Evolutionary conservation across 2,329 filamentous ascomycete genomes (phyloP), one percentile per base, ranked within the genome.

Genomic region (Hymenoscyphus infarciens): DNA sequence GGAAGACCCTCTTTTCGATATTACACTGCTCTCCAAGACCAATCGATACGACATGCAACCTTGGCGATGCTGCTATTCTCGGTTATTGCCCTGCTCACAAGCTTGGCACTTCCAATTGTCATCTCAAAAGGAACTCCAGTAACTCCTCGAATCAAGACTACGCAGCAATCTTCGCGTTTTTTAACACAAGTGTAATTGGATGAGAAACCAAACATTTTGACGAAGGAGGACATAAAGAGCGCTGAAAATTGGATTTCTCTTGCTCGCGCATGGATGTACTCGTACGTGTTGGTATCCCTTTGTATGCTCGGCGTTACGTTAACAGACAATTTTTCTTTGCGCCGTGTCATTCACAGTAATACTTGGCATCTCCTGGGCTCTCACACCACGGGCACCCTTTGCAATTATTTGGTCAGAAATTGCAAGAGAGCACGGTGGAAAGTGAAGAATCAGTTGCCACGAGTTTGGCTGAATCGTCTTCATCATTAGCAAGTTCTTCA

Each of bases 371-470:
- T 68, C 70, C 10, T 74, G 73, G 72, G 71, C 72, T 2, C 45
- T 73, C n/a, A 74, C 71, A 1, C 70, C 69, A 49, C 73, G 70
- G 70, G 72, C 67, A 19, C 73, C 73, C 1, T 74, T 71, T 57
- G 70, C 70, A 0, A 59, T 74, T 19, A 71, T 74, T 22, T 68
- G 68, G 4, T 65, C 66, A 5, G 73, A 74, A 39, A 61, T 66
- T 6, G 55, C 60, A 19, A n/a, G 6, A 42, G 39, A 42, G 16
- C 16, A 42, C 6, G 16, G 39, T 42, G 39, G 16, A 42, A 42
- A 42, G 16, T n/a, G 39, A 42, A 7, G 39, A n/a, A n/a, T 42
- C n/a, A 42, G 16, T 13, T 8, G 39, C 16, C 7, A n/a, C 6
- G 16, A 42, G 15, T 19, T 6, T 6, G 15, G 1, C n/a, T 42